Evolutionary conservation across 257 asterid species (phyloP), one percentile per base, ranked within the genome.

Genomic region (Datura wrightii): DNA sequence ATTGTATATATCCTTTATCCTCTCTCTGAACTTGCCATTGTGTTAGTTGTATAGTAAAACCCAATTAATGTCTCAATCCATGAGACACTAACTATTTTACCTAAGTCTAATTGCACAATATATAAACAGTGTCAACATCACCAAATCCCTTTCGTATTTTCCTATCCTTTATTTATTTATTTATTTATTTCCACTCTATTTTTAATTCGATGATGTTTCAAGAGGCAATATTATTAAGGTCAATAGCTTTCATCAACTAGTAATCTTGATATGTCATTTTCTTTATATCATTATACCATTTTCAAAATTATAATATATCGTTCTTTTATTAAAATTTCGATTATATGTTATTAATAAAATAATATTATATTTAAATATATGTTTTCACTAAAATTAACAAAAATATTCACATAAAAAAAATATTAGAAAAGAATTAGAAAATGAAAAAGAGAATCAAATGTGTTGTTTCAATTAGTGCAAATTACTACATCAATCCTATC

Each of bases 401-500:
- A 24, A 24, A 24, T 24, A 24, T 24, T 24, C 31, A 24, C 31
- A 24, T 24, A 24, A 24, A 24, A 24, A 24, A 24, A 24, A 24
- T n/a, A n/a, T 50, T 39, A 4, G 14, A 34, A 58, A 37, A 34
- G n/a, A 19, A 37, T 9, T 24, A 72, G 37, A 55, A 52, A 67
- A 53, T 11, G 60, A 82, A 44, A 48, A 9, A 62, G 59, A 41
- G 44, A 44, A 19, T 8, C 60, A 62, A 44, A 19, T 42, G 37
- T 42, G 60, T 74, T 48, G 81, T 74, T 82, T 59, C 44, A 62
- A 60, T 60, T 39, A 50, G 56, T 60, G 62, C 55, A 59, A 41
- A 82, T 82, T 46, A 19, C 44, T 36, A 62, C 24, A 54, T 82
- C 54, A 14, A 74, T 60, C 36, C 74, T 55, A 55, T 79, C 88